Conservation (phyloP, 2,329 filamentous ascomycete species). For the Sporothrix luriei region DNA sequence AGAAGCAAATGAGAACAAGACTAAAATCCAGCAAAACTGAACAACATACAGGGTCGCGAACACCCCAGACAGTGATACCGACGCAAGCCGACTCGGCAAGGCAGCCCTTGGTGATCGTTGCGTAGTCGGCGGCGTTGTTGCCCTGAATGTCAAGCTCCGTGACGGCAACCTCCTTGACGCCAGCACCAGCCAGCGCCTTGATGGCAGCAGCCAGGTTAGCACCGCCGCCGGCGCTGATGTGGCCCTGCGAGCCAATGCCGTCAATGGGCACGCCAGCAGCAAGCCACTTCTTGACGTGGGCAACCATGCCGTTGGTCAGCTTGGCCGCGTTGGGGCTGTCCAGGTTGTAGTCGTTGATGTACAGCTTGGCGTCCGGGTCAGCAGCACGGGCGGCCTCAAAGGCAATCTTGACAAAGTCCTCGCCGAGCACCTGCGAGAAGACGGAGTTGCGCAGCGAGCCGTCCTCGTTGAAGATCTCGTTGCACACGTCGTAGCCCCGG, state of each 20-base stretch:
- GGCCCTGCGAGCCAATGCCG: constrained; percentile 63
- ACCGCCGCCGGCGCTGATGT: constrained; percentile 53
- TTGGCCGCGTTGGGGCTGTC: constrained; percentile 64
- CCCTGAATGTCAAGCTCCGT: constrained; percentile 69
- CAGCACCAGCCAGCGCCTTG: constrained; percentile 54
- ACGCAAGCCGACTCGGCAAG: constrained; percentile 61
- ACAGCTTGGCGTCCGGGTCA: constrained; percentile 69
- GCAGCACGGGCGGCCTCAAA: constrained; percentile 68
- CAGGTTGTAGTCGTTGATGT: constrained; percentile 76
- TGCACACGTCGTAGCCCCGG: constrained; percentile 64
- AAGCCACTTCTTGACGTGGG: constrained; percentile 65
- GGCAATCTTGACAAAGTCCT: constrained; percentile 69
- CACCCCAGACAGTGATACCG: constrained; percentile 66
- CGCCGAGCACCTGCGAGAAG: constrained; percentile 69
- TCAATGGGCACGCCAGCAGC: constrained; percentile 65
- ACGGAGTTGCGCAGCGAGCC: constrained; percentile 62
- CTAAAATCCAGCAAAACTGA: neutral
- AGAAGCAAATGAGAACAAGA: neutral
- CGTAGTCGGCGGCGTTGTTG: constrained; percentile 59
- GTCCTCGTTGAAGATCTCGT: constrained; percentile 66
- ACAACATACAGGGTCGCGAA: constrained; percentile 48
- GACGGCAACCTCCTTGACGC: constrained; percentile 60
- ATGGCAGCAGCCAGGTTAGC: constrained; percentile 53
- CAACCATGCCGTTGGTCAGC: constrained; percentile 55
- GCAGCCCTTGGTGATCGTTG: constrained; percentile 61